Percentiles rank a stretch among this genome's conserved stretches.
Evolutionary conservation across 1,139 yeast species (phyloP).

Genomic region (Blastobotrys apis): DNA sequence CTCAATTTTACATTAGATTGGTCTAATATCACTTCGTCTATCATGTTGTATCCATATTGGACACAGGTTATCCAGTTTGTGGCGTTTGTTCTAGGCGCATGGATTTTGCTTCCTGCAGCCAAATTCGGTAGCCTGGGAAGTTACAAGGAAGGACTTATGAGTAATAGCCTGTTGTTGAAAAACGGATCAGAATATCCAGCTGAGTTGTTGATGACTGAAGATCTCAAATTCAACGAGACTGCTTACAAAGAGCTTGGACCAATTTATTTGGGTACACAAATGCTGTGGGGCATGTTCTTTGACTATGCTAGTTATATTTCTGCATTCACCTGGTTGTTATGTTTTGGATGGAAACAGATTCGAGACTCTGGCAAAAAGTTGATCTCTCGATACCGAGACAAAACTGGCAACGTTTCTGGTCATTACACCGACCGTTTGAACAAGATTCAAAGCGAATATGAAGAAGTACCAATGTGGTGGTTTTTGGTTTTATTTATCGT

Average conservation of each 20-base stretch:
- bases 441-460: constrained; percentile 47
- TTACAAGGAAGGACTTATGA: constrained; percentile 44
- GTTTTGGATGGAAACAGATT: constrained; percentile 12
- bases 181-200: constrained; percentile 40
- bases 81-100: constrained; percentile 43
- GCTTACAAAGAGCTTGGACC: constrained; percentile 40
- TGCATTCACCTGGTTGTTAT: constrained; percentile 42
- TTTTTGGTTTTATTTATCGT: constrained; percentile 42
- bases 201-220: constrained; percentile 32
- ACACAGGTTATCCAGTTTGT: constrained; percentile 36
- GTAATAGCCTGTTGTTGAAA: constrained; percentile 41
- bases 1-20: constrained; percentile 14
- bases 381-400: constrained; percentile 4
- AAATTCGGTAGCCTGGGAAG: constrained; percentile 45
- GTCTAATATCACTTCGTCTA: constrained; percentile 15
- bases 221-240: constrained; percentile 14
- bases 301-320: constrained; percentile 52
- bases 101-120: constrained; percentile 37
- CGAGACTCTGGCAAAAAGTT: constrained; percentile 10
- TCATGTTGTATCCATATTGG: constrained; percentile 33
- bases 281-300: constrained; percentile 47
- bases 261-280: constrained; percentile 47
- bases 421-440: constrained; percentile 44
- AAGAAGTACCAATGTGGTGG: constrained; percentile 55
- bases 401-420: constrained; percentile 30